phyloP scores from a whole-genome alignment of 2,329 filamentous ascomycete genomes.

The Acrodontium crateriforme region DNA sequence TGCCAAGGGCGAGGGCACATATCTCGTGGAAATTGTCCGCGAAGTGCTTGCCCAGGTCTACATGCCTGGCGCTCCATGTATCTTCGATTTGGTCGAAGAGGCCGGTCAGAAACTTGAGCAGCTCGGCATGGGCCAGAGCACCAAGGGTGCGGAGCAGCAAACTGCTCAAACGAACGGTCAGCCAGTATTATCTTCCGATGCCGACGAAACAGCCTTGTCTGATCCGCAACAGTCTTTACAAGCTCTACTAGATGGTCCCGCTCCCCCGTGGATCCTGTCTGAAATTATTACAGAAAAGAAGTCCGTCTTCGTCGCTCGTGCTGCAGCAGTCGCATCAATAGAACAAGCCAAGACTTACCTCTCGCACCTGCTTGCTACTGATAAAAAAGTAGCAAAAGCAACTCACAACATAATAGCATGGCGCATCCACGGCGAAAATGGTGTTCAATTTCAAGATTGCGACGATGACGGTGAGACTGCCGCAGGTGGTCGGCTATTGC shows the following conservation, averaged over 20 bases:
- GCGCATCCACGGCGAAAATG: conserved; percentile 53
- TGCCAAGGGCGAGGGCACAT: conserved; percentile 54
- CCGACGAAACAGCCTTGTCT: conserved; percentile 4
- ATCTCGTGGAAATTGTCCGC: conserved; percentile 55
- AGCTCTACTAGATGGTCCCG: conserved; percentile 21
- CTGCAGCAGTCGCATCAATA: conserved; percentile 54
- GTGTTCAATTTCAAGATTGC: conserved; percentile 62
- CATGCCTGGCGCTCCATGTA: conserved; percentile 60
- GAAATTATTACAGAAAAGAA: conserved; percentile 66
- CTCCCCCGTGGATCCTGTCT: conserved; percentile 59
- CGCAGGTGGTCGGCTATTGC: conserved; percentile 70
- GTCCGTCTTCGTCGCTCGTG: conserved; percentile 74
- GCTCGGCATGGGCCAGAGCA: conserved; percentile 14
- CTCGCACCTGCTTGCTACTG: conserved; percentile 61
- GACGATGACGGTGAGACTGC: conserved; percentile 95
- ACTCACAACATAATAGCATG: conserved; percentile 95
- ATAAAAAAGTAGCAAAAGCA: conserved; percentile 72
- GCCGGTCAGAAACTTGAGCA: conserved; percentile 20
- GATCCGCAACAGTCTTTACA: conserved; percentile 19
- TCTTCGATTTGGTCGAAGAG: conserved; percentile 79
- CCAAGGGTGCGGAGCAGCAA: conserved; percentile 16
- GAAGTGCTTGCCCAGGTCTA: conserved; percentile 55
- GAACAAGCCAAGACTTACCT: conserved; percentile 58
- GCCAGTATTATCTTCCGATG: too few relatives aligned
- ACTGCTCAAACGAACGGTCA: conserved; percentile 19